A percentile compares a stretch with the other conserved stretches of the same genome.
These are phyloP conservation scores for Quercus lobata DNA, from an alignment of 331 rosid genomes.

Conservation along the genomic window DNA sequence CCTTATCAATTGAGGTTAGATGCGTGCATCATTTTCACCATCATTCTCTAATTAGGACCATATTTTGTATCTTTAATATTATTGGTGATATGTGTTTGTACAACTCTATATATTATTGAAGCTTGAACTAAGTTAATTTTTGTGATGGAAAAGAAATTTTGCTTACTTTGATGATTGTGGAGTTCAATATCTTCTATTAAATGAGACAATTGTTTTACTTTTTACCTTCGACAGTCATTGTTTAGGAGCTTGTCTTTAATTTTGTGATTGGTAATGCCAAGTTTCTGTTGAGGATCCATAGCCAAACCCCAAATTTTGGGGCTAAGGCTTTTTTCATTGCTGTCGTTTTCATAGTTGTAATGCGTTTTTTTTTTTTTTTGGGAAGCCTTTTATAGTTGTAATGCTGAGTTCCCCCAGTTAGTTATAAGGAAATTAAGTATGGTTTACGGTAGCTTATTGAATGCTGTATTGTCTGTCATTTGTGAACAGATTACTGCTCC, in stretches of 20 bases:
- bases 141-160: background rate
- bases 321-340: background rate
- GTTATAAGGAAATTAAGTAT: background rate
- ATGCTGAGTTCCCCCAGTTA: background rate
- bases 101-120: background rate
- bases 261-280: background rate
- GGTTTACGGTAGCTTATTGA: background rate
- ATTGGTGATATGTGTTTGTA: background rate
- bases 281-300: background rate
- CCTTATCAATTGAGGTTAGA: background rate
- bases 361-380: too few species aligned
- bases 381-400: background rate
- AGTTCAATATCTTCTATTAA: background rate
- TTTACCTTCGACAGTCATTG: background rate
- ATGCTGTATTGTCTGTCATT: background rate
- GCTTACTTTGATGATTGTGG: background rate
- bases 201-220: background rate
- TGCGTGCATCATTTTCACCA: background rate
- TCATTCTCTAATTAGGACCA: background rate
- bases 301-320: too few species aligned
- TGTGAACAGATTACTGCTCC: background rate
- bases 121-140: background rate
- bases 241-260: background rate
- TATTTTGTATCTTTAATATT: background rate
- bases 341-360: background rate